Base-by-base conservation (phyloP, 148 eudicot genomes). In the Rhododendron mucronatum region DNA sequence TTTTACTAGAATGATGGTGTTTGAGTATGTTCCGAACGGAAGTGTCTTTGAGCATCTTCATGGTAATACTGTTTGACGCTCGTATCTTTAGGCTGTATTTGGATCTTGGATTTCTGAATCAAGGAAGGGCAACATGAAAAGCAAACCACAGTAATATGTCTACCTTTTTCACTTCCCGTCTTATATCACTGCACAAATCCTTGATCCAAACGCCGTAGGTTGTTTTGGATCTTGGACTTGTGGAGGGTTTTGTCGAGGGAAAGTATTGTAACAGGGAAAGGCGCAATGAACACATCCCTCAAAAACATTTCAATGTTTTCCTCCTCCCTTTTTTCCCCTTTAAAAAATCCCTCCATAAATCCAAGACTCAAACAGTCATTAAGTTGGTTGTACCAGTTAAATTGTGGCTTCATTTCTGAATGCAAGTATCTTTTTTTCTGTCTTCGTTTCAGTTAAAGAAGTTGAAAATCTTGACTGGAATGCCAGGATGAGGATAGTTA, bases 1-100 rank as follows among this genome's bases (percentile, higher is more conserved):
- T 86, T 97, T 97, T 84, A 84, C 90, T 21, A 91, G 98, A 88
- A 94, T 95, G 96, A 95, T 97, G 99, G 99, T 97, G 74, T 95
- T 95, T 75, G 99, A 97, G 89, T 97, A 94, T 88, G 98, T 95
- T 82, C 96, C 99, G 35, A 93, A 93, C 69, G 99, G 99, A 82
- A 90, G 87, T 71, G 92, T 97, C 73, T 97, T 87, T 82, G 98
- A 97, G 91, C 96, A 97, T 92, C 93, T 97, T 71, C 98, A 95
- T 48, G 96, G 99, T 94, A 91, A 87, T 80, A 65, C 59, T 67
- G 8, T 18, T 82, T 11, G 74, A 37, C 33, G 23, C 47, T 44
- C 45, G 35, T 33, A 30, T n/a, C 26, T 73, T 30, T 41, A 30
- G 35, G 76, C 41, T 71, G 6, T 71, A 33, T 30, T 71, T 14